Evolutionary conservation across 495 filamentous ascomycete genomes (phyloP).

Genomic region (Trypethelium eluteriae): DNA sequence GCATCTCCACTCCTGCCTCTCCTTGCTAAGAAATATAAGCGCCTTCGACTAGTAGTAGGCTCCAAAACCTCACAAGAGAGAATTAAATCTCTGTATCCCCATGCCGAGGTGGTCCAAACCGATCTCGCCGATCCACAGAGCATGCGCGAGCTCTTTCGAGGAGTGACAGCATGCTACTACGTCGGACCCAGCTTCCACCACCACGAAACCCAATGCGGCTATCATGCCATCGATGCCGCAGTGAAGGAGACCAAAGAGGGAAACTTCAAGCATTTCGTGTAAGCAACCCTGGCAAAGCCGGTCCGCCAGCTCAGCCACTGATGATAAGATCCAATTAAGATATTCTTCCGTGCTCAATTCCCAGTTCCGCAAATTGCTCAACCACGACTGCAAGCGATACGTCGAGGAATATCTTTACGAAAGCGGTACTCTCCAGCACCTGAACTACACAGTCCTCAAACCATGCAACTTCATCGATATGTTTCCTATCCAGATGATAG

Average conservation of each 20-base stretch:
- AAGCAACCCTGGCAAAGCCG: slow-evolving; percentile 19
- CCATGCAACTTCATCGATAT: slow-evolving; percentile 35
- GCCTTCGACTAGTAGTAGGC: slow-evolving; percentile 34
- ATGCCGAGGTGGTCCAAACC: slow-evolving; percentile 26
- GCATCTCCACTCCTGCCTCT: slow-evolving; percentile 20
- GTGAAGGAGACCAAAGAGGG: slow-evolving; percentile 19
- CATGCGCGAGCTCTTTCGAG: slow-evolving; percentile 23
- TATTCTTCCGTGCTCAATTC: slow-evolving; percentile 28
- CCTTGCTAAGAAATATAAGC: slow-evolving; percentile 16
- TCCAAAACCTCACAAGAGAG: slow-evolving; percentile 15
- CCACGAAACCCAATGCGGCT: slow-evolving; percentile 31
- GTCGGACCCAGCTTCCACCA: slow-evolving; percentile 28
- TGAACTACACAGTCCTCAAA: slow-evolving; percentile 35
- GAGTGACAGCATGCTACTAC: slow-evolving; percentile 24
- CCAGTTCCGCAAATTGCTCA: slow-evolving; percentile 33
- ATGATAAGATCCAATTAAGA: not conserved
- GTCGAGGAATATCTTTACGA: slow-evolving; percentile 34
- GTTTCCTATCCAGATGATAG: slow-evolving; percentile 26
- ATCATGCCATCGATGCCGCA: slow-evolving; percentile 34
- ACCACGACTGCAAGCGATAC: slow-evolving; percentile 35
- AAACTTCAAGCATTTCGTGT: slow-evolving; percentile 18
- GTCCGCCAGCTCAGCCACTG: not conserved
- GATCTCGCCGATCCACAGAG: slow-evolving; percentile 26
- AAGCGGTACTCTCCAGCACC: slow-evolving; percentile 9
- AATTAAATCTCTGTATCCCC: slow-evolving; percentile 24